Evolutionary conservation across 345 rosid genomes (phyloP).

Genomic region (Rubroshorea leprosula): DNA sequence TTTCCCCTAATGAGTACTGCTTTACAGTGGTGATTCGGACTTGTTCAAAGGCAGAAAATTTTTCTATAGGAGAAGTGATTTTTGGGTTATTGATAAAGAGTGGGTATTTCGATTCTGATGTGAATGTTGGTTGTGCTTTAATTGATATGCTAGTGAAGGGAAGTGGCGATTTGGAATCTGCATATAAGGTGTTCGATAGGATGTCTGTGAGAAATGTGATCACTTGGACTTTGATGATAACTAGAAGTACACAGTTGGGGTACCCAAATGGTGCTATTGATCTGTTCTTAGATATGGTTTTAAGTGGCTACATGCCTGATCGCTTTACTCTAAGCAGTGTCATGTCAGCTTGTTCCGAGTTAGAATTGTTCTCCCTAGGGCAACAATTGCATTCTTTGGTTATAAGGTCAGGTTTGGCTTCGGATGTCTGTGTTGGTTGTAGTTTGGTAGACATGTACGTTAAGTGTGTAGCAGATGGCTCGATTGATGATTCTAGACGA

Average conservation of each 20-base stretch:
- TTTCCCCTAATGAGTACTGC: slow-evolving; percentile 62
- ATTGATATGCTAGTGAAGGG: slow-evolving; percentile 64
- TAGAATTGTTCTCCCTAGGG: slow-evolving; percentile 35
- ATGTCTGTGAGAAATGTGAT: slow-evolving; percentile 57
- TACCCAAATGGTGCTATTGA: slow-evolving; percentile 38
- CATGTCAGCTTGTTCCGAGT: slow-evolving; percentile 48
- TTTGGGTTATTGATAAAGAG: slow-evolving; percentile 49
- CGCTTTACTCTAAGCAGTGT: slow-evolving; percentile 50
- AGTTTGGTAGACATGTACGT: slow-evolving; percentile 75
- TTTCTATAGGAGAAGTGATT: slow-evolving; percentile 34
- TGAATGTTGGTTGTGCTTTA: slow-evolving; percentile 58
- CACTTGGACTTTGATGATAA: slow-evolving; percentile 65
- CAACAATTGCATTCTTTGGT: slow-evolving; percentile 61
- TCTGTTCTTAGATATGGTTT: slow-evolving; percentile 47
- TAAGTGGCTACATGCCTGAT: slow-evolving; percentile 43
- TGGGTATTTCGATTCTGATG: slow-evolving; percentile 47
- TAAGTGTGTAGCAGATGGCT: slow-evolving; percentile 45
- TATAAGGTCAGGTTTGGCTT: slow-evolving; percentile 36
- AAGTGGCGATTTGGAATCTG: slow-evolving; percentile 33
- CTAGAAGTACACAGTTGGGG: slow-evolving; percentile 47
- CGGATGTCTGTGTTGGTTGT: slow-evolving; percentile 61
- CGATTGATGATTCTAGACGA: slow-evolving; percentile 45
- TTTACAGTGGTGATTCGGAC: slow-evolving; percentile 53
- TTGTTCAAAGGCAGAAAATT: slow-evolving; percentile 35
- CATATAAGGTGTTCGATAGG: slow-evolving; percentile 50